Percentiles rank a stretch among this genome's conserved stretches.
These are phyloP conservation scores for Tolypocladium paradoxum DNA, from an alignment of 2,329 filamentous ascomycete species.

Conservation along the genomic window DNA sequence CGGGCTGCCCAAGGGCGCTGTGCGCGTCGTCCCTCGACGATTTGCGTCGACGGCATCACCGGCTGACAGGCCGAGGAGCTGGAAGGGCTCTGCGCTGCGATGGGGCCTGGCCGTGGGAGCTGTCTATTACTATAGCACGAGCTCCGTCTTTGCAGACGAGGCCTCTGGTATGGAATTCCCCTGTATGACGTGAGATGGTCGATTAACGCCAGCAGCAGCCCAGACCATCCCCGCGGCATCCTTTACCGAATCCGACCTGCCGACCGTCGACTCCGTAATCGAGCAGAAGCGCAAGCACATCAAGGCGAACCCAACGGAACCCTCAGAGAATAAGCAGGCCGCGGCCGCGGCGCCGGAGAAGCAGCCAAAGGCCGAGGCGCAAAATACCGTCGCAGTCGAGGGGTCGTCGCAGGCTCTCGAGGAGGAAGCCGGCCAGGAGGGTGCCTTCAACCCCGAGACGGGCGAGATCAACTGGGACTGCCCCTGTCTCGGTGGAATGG, in stretches of 20 bases:
- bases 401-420: constrained; percentile 49
- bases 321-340: constrained; percentile 9
- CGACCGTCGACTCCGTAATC: constrained; percentile 57
- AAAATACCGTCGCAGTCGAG: constrained; percentile 12
- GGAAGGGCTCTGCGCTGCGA: constrained; percentile 66
- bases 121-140: constrained; percentile 93
- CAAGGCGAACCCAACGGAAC: constrained; percentile 17
- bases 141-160: constrained; percentile 76
- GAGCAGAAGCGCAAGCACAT: constrained; percentile 49
- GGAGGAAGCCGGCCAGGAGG: constrained; percentile 75
- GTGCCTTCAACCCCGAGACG: constrained; percentile 95
- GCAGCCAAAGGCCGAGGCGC: constrained; percentile 14
- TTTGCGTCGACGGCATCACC: constrained; percentile 42
- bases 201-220: constrained; percentile 10
- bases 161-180: constrained; percentile 50
- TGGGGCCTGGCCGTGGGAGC: constrained; percentile 66
- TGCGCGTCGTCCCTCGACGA: constrained; percentile 32
- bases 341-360: constrained; percentile 9
- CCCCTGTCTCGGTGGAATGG: constrained; percentile 95
- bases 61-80: constrained; percentile 60
- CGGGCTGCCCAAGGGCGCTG: constrained; percentile 27
- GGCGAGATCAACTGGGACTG: constrained; percentile 99
- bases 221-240: constrained; percentile 27
- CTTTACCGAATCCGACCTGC: constrained; percentile 46
- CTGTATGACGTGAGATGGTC: background rate